phyloP scores from a whole-genome alignment of 352 stramenopile species.

The Aphanomyces cochlioides region DNA sequence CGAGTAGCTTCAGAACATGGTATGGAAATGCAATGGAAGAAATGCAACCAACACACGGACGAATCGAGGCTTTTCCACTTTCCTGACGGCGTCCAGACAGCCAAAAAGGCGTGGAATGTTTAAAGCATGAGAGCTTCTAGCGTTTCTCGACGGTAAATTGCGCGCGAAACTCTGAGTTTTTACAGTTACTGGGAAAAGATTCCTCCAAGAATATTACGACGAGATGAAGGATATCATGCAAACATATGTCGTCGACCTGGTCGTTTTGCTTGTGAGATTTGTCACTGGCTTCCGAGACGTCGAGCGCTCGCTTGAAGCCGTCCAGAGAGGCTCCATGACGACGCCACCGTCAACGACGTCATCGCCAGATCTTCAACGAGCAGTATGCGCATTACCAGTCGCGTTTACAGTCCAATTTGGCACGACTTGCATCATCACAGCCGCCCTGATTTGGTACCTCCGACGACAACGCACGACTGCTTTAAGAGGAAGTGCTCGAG shows the following conservation, averaged over 20 bases:
- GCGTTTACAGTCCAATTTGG: slow-evolving; percentile 45
- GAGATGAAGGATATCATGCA: slow-evolving; percentile 11
- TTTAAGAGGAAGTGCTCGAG: slow-evolving; percentile 44
- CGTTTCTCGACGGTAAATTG: no score
- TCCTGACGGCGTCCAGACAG: no score
- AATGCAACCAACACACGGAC: no score
- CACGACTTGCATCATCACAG: slow-evolving; percentile 41
- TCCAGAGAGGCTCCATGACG: no score
- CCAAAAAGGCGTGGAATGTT: no score
- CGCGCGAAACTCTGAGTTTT: neutral
- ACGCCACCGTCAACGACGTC: no score
- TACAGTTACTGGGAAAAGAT: neutral
- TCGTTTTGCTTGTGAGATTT: neutral
- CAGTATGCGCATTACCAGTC: slow-evolving; percentile 34
- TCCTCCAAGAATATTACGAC: neutral
- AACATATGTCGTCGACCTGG: slow-evolving; percentile 1
- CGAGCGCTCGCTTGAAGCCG: neutral
- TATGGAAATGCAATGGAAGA: no score
- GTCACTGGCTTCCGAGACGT: neutral
- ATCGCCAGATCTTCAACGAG: no score
- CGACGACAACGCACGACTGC: slow-evolving; percentile 50
- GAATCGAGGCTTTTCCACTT: no score
- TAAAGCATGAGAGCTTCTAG: no score
- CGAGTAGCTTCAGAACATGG: no score
- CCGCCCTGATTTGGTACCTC: slow-evolving; percentile 50